Percentiles rank a stretch among this genome's conserved stretches.
These are phyloP conservation scores for Colletotrichum sp. DNA, from an alignment of 2,329 filamentous ascomycete species.

Conservation along the genomic window DNA sequence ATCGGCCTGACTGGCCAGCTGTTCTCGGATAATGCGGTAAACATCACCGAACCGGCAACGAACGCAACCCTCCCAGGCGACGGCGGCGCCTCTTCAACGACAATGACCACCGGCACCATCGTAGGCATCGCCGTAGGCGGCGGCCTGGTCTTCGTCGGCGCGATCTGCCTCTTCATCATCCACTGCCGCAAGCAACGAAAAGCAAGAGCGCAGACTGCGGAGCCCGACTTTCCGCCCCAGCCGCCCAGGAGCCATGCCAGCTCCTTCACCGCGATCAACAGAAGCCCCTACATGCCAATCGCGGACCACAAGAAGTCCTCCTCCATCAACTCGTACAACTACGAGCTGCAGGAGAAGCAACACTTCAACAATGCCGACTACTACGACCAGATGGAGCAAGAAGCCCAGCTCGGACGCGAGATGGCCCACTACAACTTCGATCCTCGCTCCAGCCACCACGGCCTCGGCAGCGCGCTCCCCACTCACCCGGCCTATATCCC, in stretches of 20 bases:
- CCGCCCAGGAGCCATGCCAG: no score
- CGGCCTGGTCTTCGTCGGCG: constrained; percentile 45
- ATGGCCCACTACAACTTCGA: constrained; percentile 31
- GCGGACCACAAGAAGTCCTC: constrained; percentile 32
- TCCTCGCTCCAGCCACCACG: constrained; percentile 25
- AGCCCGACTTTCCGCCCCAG: no score
- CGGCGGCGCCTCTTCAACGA: constrained; percentile 29
- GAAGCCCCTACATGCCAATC: not conserved
- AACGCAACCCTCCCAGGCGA: constrained; percentile 28
- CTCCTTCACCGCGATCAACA: no score
- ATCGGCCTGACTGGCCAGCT: constrained; percentile 47
- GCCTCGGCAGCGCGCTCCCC: constrained; percentile 40
- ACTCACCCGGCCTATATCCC: constrained; percentile 56
- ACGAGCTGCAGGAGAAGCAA: constrained; percentile 26
- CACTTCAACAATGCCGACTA: constrained; percentile 41
- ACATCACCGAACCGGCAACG: constrained; percentile 38
- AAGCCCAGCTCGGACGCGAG: constrained; percentile 17
- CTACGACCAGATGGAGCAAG: constrained; percentile 42
- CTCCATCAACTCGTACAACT: constrained; percentile 24
- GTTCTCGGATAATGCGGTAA: constrained; percentile 42
- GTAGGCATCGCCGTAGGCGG: constrained; percentile 58
- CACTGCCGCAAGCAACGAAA: constrained; percentile 52
- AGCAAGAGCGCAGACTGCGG: no score
- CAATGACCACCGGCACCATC: constrained; percentile 54
- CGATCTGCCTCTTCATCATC: constrained; percentile 47